These are phyloP conservation scores for Entomortierella beljakovae DNA, from an alignment of 192 early-diverging fungal species.

Conservation along the genomic window DNA sequence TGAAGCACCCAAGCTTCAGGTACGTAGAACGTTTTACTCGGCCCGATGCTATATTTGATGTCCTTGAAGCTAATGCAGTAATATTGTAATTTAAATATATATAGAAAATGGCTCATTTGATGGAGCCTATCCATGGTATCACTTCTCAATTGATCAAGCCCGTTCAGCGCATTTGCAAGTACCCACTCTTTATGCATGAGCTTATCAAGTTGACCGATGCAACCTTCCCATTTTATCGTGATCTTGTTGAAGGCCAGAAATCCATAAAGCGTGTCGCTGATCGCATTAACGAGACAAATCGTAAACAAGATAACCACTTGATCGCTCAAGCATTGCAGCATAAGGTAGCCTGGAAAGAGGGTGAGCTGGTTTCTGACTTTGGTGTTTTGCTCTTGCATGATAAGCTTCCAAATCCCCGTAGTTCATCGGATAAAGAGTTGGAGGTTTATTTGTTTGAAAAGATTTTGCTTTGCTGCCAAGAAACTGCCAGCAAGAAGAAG, in stretches of 20 bases:
- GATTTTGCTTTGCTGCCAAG: constrained; percentile 94
- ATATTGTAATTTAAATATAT: too few relatives aligned
- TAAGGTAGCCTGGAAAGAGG: constrained; percentile 95
- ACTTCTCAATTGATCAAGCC: constrained; percentile 97
- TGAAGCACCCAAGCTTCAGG: constrained; percentile 72
- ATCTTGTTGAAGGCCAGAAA: constrained; percentile 78
- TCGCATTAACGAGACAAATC: constrained; percentile 90
- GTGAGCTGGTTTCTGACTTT: constrained; percentile 78
- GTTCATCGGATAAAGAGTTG: constrained; percentile 83
- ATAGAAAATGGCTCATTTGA: constrained; percentile 72
- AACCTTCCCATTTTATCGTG: constrained; percentile 62
- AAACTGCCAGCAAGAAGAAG: constrained; percentile 66
- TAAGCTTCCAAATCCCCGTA: constrained; percentile 84
- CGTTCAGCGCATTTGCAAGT: constrained; percentile 98
- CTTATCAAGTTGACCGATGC: constrained; percentile 72
- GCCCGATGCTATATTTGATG: too few relatives aligned
- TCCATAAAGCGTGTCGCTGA: constrained; percentile 89
- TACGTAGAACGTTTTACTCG: constrained; percentile 25
- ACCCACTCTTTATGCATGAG: constrained; percentile 89
- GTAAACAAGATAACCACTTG: constrained; percentile 88
- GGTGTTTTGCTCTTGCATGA: constrained; percentile 89
- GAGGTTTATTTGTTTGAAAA: constrained; percentile 94
- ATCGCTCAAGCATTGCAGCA: constrained; percentile 84
- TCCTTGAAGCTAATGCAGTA: too few relatives aligned
- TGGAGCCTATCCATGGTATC: constrained; percentile 88